Base-by-base conservation (phyloP, 148 eudicot genomes). In the Oxyria digyna region DNA sequence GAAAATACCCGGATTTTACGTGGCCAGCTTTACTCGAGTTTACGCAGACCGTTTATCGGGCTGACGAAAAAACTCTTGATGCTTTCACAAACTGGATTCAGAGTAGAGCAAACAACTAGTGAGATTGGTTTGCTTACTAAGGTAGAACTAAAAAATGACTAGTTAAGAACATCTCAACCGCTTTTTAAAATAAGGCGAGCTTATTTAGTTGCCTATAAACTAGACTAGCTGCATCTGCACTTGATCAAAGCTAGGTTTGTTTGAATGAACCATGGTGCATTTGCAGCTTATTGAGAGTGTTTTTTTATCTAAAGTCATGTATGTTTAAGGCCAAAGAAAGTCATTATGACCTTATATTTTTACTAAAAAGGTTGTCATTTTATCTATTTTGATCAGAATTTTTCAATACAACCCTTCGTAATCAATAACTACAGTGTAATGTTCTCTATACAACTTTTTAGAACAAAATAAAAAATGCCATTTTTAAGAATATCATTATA, bases 1-100 rank as follows among this genome's bases (percentile, higher is more conserved):
- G 82, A 7, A 77, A 85, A 70, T 88, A 84, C 68, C 95, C 95
- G 0, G 88, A 85, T 73, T 88, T 88, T 57, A 88, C 81, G 42
- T 88, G 94, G 94, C 78, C 86, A 11, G 69, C 42, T 38, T 74
- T 88, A 7, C 86, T 83, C 15, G 89, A 88, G 33, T 88, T 85
- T 35, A 88, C 89, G 0, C 87, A 85, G 75, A 88, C 74, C 62
- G 86, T 85, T 63, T 85, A 88, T 69, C 77, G 89, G 48, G 86
- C 89, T 8, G 89, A 88, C 40, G 82, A 82, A 82, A 85, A 83
- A 42, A 88, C 94, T n/a, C 83, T 88, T 24, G 62, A 54, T 3
- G 62, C 62, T 11, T 54, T 54, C 62, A 54, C 62, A 21, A 11
- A 24, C 14, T 54, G 62, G 62, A 3, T 54, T 54, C 62, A 54